phyloP scores from a whole-genome alignment of 1,284 basidiomycete genomes.

The Microbotryum lychnidis-dioicae region DNA sequence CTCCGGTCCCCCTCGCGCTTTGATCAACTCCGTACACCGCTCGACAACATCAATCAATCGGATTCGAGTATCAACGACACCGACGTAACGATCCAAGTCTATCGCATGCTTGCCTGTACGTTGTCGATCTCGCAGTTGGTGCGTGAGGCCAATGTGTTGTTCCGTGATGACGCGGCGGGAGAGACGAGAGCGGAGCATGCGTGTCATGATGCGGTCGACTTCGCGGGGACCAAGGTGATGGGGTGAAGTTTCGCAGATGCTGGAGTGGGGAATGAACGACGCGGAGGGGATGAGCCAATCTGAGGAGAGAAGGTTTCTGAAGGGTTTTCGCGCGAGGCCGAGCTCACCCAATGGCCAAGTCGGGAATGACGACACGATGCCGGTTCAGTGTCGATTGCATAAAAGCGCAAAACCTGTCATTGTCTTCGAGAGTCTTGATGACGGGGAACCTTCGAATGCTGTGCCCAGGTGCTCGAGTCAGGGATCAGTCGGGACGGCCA shows the following conservation, averaged over 20 bases:
- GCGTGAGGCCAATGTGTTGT: slow-evolving; percentile 76
- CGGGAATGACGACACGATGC: slow-evolving; percentile 53
- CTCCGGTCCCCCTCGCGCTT: slow-evolving; percentile 54
- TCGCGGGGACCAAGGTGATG: slow-evolving; percentile 65
- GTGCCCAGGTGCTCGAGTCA: not conserved
- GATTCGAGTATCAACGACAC: slow-evolving; percentile 73
- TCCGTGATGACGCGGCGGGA: slow-evolving; percentile 80
- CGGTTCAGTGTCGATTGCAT: slow-evolving; percentile 58
- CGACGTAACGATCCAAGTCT: slow-evolving; percentile 46
- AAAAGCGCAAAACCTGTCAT: slow-evolving; percentile 67
- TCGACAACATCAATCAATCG: slow-evolving; percentile 62
- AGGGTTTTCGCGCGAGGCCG: slow-evolving; percentile 45
- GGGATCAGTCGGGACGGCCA: slow-evolving; percentile 54
- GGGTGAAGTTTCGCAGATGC: slow-evolving; percentile 50
- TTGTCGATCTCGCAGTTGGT: slow-evolving; percentile 50
- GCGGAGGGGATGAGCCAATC: slow-evolving; percentile 5
- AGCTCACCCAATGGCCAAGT: slow-evolving; percentile 31
- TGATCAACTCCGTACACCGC: slow-evolving; percentile 56
- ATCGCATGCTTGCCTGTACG: slow-evolving; percentile 41
- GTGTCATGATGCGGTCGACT: slow-evolving; percentile 77
- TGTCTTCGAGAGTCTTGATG: slow-evolving; percentile 65
- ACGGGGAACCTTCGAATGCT: slow-evolving; percentile 70
- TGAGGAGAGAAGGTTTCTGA: slow-evolving; percentile 21
- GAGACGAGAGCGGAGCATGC: slow-evolving; percentile 84
- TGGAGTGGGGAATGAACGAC: slow-evolving; percentile 29